Evolutionary conservation across 345 rosid genomes (phyloP).

Genomic region (Rhodomyrtus tomentosa): DNA sequence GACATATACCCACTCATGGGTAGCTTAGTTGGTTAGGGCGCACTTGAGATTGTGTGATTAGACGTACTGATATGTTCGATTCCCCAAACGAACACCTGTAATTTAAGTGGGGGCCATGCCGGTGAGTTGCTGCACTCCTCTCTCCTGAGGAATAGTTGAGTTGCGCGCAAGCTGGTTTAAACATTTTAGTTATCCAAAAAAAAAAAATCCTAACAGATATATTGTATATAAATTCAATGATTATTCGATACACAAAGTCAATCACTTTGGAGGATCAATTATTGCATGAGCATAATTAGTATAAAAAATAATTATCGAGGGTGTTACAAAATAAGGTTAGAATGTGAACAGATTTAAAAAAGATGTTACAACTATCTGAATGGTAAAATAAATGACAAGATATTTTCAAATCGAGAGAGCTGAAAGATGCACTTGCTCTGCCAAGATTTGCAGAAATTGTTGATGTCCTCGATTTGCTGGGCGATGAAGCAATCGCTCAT

Average conservation of each 20-base stretch:
- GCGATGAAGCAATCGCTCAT: not conserved
- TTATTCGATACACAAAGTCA: not conserved
- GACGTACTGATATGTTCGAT: too few relatives aligned
- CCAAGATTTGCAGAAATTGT: not conserved
- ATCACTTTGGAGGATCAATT: not conserved
- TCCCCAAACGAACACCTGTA: too few relatives aligned
- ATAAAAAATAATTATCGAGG: not conserved
- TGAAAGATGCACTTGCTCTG: not conserved
- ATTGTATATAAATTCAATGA: not conserved
- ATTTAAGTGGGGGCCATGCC: too few relatives aligned
- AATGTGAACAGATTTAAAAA: not conserved
- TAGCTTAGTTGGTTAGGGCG: too few relatives aligned
- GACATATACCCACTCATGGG: too few relatives aligned
- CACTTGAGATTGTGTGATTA: too few relatives aligned
- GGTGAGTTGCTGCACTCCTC: too few relatives aligned
- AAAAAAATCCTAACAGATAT: too few relatives aligned
- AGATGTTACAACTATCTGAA: not conserved
- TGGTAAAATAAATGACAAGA: not conserved
- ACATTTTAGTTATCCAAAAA: too few relatives aligned
- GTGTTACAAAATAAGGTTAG: not conserved
- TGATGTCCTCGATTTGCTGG: not conserved
- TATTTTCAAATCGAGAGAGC: not conserved
- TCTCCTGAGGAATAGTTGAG: too few relatives aligned
- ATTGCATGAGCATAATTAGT: not conserved
- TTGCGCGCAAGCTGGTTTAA: too few relatives aligned